These are phyloP conservation scores for Rhodotorula paludigena DNA, from an alignment of 768 basidiomycete species.

Conservation along the genomic window DNA sequence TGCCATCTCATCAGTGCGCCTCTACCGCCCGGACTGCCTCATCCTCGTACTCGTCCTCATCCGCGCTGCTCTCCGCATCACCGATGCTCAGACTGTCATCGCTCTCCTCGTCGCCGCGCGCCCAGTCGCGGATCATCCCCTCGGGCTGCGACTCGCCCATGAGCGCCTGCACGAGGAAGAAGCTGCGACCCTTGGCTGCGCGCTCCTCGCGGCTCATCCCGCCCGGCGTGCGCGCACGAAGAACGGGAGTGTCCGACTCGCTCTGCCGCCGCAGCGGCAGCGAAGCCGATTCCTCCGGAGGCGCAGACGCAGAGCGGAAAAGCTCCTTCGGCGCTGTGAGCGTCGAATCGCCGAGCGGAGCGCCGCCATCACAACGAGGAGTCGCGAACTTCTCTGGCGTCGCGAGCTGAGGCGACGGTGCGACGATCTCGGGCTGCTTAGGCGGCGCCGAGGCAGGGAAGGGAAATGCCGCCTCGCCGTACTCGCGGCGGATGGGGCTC, in stretches of 20 bases:
- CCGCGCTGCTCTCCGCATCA: conserved; percentile 1
- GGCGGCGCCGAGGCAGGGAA: neutral
- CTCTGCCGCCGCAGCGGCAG: conserved; percentile 1
- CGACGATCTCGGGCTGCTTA: neutral
- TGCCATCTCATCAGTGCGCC: neutral
- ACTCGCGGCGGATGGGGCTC: conserved; percentile 1
- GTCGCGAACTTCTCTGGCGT: neutral
- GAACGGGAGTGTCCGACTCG: conserved; percentile 8
- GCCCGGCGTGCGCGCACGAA: conserved; percentile 23
- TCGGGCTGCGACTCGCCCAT: conserved; percentile 33
- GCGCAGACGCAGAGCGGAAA: neutral
- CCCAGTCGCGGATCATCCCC: conserved; percentile 39
- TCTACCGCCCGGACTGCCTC: conserved; percentile 5
- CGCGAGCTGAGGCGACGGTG: neutral
- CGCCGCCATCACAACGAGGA: neutral
- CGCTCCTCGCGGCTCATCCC: conserved; percentile 21
- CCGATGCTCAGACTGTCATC: conserved; percentile 33
- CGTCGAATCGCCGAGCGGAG: neutral
- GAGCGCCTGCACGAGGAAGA: conserved; percentile 32
- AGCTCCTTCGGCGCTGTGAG: neutral
- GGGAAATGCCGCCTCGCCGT: conserved; percentile 5
- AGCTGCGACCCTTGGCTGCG: conserved; percentile 18
- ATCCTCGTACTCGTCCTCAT: conserved; percentile 26
- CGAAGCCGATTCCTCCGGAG: neutral
- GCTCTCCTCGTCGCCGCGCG: conserved; percentile 38